Base-by-base conservation (phyloP, 2,329 filamentous ascomycete species). In the Colletotrichum sp. region DNA sequence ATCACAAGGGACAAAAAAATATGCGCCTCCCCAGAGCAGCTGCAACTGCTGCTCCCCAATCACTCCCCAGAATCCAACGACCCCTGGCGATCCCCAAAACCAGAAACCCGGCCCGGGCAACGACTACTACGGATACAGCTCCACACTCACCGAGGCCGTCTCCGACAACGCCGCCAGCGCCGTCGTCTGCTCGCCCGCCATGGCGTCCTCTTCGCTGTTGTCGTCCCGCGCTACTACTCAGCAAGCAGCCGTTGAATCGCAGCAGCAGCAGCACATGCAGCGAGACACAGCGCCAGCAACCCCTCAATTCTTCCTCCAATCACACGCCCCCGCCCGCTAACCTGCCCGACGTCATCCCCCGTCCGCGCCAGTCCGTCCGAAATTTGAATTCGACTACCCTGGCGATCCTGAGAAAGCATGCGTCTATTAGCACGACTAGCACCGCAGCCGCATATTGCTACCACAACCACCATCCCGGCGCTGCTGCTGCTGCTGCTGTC, bases 231-330 rank as follows among this genome's bases (percentile, higher is more conserved):
- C n/a, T n/a, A n/a, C n/a, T n/a, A n/a, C n/a, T n/a, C n/a, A n/a
- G n/a, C n/a, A n/a, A n/a, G n/a, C 30, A 38, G n/a, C 32, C 58
- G 58, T 61, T 61, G 28, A 15, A 21, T 21, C 60, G 66, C 58
- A 30, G 16, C 32, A 28, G 16, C 63, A 21, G 38, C 18, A 58
- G 55, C 55, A 24, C 21, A 58, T 38, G 60, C 43, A 28, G 57
- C 43, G 5, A 70, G 48, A 58, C n/a, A 38, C 60, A 38, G 16
- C 60, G 15, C 10, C 67, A 21, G 16, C 70, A 65, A 74, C 76
- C 76, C 74, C 76, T 71, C 75, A 77, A 78, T 77, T 75, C 24
- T 75, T 78, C 76, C 76, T 77, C 76, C 76, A 77, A 78, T 78
- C 67, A 70, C 24, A 30, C 36, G 6, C 16, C 65, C 55, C 24